phyloP scores from a whole-genome alignment of 371 early-diverging fungal genomes.

The Mucor lusitanicus region DNA sequence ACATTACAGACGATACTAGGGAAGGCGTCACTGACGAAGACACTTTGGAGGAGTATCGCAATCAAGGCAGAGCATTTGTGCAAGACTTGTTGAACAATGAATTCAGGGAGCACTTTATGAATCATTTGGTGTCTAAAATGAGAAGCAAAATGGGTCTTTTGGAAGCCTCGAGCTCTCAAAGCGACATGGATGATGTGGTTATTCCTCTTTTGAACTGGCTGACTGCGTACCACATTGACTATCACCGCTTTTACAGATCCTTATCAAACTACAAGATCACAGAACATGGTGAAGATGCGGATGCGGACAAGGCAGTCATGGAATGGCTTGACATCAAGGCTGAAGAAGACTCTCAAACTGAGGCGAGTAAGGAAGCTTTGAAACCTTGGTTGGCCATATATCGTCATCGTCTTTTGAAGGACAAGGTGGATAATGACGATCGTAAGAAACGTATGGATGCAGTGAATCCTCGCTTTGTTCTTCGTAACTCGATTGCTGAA shows the following conservation, averaged over 20 bases:
- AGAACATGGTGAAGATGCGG: conserved; percentile 39
- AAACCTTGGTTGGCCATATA: conserved; percentile 53
- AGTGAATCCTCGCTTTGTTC: conserved; percentile 70
- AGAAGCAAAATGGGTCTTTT: conserved; percentile 55
- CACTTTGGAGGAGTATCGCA: conserved; percentile 25
- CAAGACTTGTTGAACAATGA: conserved; percentile 49
- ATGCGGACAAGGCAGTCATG: conserved; percentile 34
- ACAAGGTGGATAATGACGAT: conserved; percentile 21
- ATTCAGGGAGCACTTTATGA: conserved; percentile 56
- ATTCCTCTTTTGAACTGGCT: conserved; percentile 74
- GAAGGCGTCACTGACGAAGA: conserved; percentile 26
- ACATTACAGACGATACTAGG: conserved; percentile 37
- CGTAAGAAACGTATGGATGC: conserved; percentile 57
- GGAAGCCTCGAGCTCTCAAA: conserved; percentile 9
- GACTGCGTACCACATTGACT: conserved; percentile 62
- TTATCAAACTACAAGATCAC: conserved; percentile 46
- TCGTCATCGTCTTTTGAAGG: conserved; percentile 50
- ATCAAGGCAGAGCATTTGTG: conserved; percentile 48
- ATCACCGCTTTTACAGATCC: conserved; percentile 73
- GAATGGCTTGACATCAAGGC: conserved; percentile 37
- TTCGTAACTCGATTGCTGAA: conserved; percentile 78
- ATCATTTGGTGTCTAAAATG: conserved; percentile 57
- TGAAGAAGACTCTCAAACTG: conserved; percentile 18
- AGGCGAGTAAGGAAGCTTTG: conserved; percentile 26
- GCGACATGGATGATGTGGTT: conserved; percentile 61